Evolutionary conservation across 2,329 filamentous ascomycete genomes (phyloP).

Genomic region (Calonectria pauciramosa): DNA sequence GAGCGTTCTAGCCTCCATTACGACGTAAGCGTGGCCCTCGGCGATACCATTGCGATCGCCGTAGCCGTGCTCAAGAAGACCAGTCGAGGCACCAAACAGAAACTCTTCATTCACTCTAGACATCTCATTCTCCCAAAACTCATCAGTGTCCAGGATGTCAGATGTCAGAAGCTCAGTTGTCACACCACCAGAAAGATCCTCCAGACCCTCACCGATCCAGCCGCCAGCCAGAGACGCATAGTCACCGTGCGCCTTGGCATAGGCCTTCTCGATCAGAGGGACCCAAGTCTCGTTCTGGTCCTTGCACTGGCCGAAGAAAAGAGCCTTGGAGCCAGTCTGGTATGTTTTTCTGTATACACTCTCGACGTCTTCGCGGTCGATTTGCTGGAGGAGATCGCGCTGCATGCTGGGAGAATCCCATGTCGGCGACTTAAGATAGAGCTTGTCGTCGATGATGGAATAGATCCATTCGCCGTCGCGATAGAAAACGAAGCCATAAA

Average conservation of each 20-base stretch:
- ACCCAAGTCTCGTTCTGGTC: constrained; percentile 88
- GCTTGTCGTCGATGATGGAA: constrained; percentile 91
- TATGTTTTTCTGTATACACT: constrained; percentile 78
- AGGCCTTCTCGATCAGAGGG: constrained; percentile 84
- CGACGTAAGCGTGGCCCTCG: constrained; percentile 71
- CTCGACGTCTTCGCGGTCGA: constrained; percentile 80
- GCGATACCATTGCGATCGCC: constrained; percentile 71
- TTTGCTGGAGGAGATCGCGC: constrained; percentile 79
- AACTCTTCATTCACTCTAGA: constrained; percentile 86
- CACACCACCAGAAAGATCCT: constrained; percentile 76
- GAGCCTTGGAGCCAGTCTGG: constrained; percentile 81
- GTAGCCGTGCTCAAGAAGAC: constrained; percentile 73
- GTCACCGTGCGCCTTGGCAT: constrained; percentile 86
- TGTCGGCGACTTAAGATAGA: constrained; percentile 85
- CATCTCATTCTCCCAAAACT: constrained; percentile 87
- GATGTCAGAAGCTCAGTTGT: constrained; percentile 77
- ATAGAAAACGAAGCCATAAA: constrained; percentile 92
- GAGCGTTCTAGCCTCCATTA: constrained; percentile 70
- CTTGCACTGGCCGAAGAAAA: constrained; percentile 83
- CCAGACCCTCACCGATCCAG: constrained; percentile 74
- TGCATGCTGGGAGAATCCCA: constrained; percentile 86
- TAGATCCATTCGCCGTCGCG: constrained; percentile 93
- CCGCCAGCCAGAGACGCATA: constrained; percentile 79
- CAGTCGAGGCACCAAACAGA: constrained; percentile 78
- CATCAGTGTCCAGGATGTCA: constrained; percentile 82